Evolutionary conservation across 179 eudicot genomes (phyloP), one percentile per base, ranked within the genome.

Genomic region (Vitellaria paradoxa): DNA sequence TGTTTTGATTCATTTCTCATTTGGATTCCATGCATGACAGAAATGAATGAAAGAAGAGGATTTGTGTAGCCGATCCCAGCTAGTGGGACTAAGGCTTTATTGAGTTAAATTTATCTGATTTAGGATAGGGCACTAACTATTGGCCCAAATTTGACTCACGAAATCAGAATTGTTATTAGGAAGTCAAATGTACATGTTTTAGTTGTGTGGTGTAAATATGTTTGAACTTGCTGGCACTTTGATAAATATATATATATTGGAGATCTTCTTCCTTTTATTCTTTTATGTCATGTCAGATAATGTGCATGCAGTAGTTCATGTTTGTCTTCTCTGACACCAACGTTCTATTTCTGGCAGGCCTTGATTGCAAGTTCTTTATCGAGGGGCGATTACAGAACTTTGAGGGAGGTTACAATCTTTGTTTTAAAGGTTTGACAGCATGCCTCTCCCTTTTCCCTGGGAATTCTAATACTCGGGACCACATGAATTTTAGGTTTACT

Each of bases 301-400:
- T 72, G 26, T 40, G 23, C 20, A 10, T 17, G 5, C 49, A 4
- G 50, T 75, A 75, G 68, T 37, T 40, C 53, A 6, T 62, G 37
- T 52, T 70, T 63, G 30, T 56, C 65, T 26, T 24, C 42, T 52
- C 56, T 73, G 57, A 49, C 69, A 60, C 59, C 47, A 30, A 60
- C 42, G n/a, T 59, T 69, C 63, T 50, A 76, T 57, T 75, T 73
- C 56, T 84, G 74, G 65, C 77, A 96, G 99, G 93, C 97, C 74
- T 75, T 96, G 83, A 81, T 96, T 80, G 97, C 98, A 70, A 89
- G 89, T 78, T 96, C 88, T 45, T 72, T 86, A 69, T 93, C 99
- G 63, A 88, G 84, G 79, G 89, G 95, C 47, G 92, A 93, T 80
- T 90, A 89, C 84, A 57, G 37, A 72, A 82, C 86, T 40, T 91